Base-by-base conservation (phyloP, 257 asterid species). In the Cordia subcordata region DNA sequence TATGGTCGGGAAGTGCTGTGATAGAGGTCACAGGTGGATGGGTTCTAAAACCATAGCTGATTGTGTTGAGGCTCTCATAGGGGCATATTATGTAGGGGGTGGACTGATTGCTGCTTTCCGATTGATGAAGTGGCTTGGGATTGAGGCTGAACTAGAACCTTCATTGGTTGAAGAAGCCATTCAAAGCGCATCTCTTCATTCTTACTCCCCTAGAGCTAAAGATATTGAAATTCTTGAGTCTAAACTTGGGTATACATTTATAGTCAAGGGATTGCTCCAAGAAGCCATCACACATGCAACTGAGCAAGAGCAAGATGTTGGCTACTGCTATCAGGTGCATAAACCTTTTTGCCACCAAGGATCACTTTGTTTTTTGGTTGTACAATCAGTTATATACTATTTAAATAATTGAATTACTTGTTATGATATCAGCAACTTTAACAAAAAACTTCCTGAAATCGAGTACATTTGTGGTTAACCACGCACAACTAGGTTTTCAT, bases 21-120 rank as follows among this genome's bases (percentile, higher is more conserved):
- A 86, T 69, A 82, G 53, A 69, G 99, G 97, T 15, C 99, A 93
- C 54, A 73, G 97, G 20, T 93, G 99, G 99, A 82, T 93, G 75
- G 76, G 64, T 55, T 93, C 99, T 20, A 93, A 89, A 72, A 89
- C 99, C 49, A 68, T 89, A 70, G 75, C 99, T 0, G 99, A 93
- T 64, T 89, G 96, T 22, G 88, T 86, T 18, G 99, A 93, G 78
- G 94, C 99, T 63, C 85, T 93, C 13, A 85, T 93, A 49, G 99
- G 99, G 69, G 96, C 97, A n/a, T 93, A 86, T 68, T 87, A 78
- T 49, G 94, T 89, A 8, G 92, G 86, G 15, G 95, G 94, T 14
- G 99, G 96, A 19, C 69, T 93, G 66, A 11, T 47, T 61, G 91
- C 97, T 46, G 86, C 97, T 57, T 51, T 86, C 60, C 54, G 75